Percentiles rank a stretch among this genome's conserved stretches.
These are phyloP conservation scores for Sclerotinia borealis DNA, from an alignment of 2,329 filamentous ascomycete species.

Conservation along the genomic window DNA sequence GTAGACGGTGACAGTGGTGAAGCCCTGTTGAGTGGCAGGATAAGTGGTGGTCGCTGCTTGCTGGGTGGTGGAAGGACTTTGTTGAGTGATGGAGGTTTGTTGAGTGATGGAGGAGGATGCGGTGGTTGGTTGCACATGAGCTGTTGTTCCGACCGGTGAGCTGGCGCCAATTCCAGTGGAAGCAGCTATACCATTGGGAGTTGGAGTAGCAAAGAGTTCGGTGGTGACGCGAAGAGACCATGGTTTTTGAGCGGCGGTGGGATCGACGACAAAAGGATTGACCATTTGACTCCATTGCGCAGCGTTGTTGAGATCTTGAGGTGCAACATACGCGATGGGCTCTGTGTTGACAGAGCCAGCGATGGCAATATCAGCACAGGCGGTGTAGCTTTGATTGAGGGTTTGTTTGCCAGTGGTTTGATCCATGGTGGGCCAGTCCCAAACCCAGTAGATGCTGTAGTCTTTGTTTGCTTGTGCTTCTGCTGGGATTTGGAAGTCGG, in stretches of 20 bases:
- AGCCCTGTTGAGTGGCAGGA: not conserved
- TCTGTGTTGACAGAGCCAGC: conserved; percentile 6
- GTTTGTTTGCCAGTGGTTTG: conserved; percentile 37
- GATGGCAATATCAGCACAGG: conserved; percentile 47
- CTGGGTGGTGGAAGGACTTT: not conserved
- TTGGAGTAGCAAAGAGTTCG: conserved; percentile 4
- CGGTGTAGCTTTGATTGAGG: conserved; percentile 53
- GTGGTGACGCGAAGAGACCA: conserved; percentile 1
- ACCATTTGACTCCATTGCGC: conserved; percentile 24
- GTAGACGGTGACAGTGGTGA: not conserved
- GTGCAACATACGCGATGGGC: conserved; percentile 5
- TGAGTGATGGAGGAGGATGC: not conserved
- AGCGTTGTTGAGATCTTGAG: conserved; percentile 10
- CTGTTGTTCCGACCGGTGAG: not conserved
- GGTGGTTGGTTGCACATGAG: not conserved
- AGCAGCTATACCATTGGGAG: not conserved
- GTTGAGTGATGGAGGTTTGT: not conserved
- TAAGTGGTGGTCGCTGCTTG: not conserved
- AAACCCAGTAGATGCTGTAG: conserved; percentile 91
- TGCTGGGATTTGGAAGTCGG: conserved; percentile 67
- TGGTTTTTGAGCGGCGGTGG: conserved; percentile 13
- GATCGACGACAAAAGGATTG: conserved; percentile 22
- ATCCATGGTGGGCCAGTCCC: conserved; percentile 76
- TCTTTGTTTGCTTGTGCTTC: conserved; percentile 55
- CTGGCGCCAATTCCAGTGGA: not conserved